These are phyloP conservation scores for Ailanthus altissimus DNA, from an alignment of 345 rosid species.

Conservation along the genomic window DNA sequence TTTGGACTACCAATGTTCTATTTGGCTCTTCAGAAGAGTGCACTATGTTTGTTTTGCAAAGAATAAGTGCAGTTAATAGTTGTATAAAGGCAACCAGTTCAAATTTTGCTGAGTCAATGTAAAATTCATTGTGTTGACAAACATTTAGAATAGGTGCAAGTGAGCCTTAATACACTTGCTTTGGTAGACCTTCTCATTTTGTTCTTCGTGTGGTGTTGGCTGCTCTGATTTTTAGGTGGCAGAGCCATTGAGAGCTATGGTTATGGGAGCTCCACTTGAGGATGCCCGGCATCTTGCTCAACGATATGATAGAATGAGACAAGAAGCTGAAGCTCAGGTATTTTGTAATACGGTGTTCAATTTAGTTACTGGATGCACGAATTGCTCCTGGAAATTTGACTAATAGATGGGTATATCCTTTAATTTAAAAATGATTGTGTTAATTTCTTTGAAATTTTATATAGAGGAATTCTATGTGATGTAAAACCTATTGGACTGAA, in stretches of 20 bases:
- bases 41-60: not conserved
- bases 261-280: constrained; percentile 88
- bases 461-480: not conserved
- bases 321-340: constrained; percentile 97
- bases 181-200: not conserved
- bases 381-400: not conserved
- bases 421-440: not conserved
- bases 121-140: not conserved
- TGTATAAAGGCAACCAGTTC: not conserved
- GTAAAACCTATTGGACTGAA: not conserved
- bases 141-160: not conserved
- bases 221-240: constrained; percentile 62
- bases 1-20: not conserved
- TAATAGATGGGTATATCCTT: not conserved
- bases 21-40: not conserved
- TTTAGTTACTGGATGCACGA: not conserved
- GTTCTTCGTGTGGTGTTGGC: constrained; percentile 22
- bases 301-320: constrained; percentile 91
- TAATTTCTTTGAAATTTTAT: not conserved
- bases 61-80: not conserved
- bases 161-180: not conserved
- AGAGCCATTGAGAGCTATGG: constrained; percentile 94
- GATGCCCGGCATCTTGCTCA: constrained; percentile 98
- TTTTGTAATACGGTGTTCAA: constrained; percentile 3
- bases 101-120: not conserved